Evolutionary conservation across 2,329 filamentous ascomycete species (phyloP).

Genomic region (Trichoderma citrinoviride): DNA sequence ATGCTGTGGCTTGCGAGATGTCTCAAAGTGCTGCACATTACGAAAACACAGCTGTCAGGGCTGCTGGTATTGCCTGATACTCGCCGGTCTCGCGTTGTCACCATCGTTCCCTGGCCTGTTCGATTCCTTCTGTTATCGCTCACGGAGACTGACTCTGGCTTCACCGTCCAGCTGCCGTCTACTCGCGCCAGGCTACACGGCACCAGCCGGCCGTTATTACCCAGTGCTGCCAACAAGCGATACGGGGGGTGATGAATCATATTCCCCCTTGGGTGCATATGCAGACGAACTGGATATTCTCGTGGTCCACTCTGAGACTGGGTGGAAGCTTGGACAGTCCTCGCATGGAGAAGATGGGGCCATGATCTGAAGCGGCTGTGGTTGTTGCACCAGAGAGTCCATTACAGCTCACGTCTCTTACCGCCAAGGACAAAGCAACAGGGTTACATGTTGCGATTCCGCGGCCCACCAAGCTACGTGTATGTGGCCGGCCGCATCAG

Average conservation of each 20-base stretch:
- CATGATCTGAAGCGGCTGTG: not conserved
- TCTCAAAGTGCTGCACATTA: slow-evolving; percentile 10
- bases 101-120: not conserved
- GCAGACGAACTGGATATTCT: slow-evolving; percentile 4
- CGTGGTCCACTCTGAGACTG: not conserved
- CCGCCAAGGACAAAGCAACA: not conserved
- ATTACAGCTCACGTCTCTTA: not conserved
- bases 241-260: not conserved
- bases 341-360: not conserved
- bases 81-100: not conserved
- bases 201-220: not conserved
- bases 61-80: not conserved
- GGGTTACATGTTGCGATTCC: not conserved
- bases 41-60: slow-evolving; percentile 10
- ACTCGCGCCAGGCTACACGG: not conserved
- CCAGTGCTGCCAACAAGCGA: not conserved
- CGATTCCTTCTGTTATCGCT: not conserved
- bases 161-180: not conserved
- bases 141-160: not conserved
- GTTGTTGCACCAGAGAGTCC: not conserved
- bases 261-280: not conserved
- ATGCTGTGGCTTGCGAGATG: slow-evolving; percentile 3
- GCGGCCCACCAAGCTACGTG: not conserved
- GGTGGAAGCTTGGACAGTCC: not conserved
- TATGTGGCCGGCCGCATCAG: not conserved